Percentiles rank a stretch among this genome's conserved stretches.
phyloP scores from a whole-genome alignment of 768 basidiomycete genomes.

The Pleurotus citrinopileatus region DNA sequence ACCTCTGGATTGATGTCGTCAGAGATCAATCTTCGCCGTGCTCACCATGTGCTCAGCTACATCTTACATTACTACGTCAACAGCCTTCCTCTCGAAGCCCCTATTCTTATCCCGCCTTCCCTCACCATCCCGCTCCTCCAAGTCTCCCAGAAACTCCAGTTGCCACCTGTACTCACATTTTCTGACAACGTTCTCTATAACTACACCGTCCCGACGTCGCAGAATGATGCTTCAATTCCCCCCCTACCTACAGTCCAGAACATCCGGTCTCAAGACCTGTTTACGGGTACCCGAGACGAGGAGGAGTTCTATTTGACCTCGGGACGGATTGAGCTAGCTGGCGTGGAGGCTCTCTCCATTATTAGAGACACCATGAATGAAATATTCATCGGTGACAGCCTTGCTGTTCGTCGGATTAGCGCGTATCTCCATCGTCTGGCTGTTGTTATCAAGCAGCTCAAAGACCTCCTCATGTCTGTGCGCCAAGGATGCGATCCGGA shows the following conservation, averaged over 20 bases:
- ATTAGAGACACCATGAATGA: conserved; percentile 90
- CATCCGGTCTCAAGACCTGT: conserved; percentile 61
- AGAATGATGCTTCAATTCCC: conserved; percentile 21
- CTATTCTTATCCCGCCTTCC: conserved; percentile 63
- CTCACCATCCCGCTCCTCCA: conserved; percentile 75
- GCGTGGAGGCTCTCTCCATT: conserved; percentile 79
- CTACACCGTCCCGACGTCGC: conserved; percentile 46
- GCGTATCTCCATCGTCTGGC: conserved; percentile 64
- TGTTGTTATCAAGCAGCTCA: conserved; percentile 61
- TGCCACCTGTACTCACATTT: conserved; percentile 89
- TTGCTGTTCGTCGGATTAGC: conserved; percentile 60
- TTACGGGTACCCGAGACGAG: conserved; percentile 80
- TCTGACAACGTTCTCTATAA: conserved; percentile 93
- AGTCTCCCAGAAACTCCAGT: conserved; percentile 64
- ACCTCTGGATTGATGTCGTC: conserved; percentile 45
- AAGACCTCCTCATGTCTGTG: conserved; percentile 57
- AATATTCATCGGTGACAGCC: conserved; percentile 71
- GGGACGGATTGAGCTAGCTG: conserved; percentile 81
- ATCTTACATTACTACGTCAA: conserved; percentile 81
- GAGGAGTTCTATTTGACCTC: conserved; percentile 86
- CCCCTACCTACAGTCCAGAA: conserved; percentile 52
- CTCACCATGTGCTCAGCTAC: conserved; percentile 71
- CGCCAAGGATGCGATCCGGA: conserved; percentile 70
- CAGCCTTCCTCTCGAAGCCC: conserved; percentile 44
- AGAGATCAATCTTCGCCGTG: conserved; percentile 59